Evolutionary conservation across 1,284 basidiomycete species (phyloP).

Genomic region (Cryptococcus maquisensis): DNA sequence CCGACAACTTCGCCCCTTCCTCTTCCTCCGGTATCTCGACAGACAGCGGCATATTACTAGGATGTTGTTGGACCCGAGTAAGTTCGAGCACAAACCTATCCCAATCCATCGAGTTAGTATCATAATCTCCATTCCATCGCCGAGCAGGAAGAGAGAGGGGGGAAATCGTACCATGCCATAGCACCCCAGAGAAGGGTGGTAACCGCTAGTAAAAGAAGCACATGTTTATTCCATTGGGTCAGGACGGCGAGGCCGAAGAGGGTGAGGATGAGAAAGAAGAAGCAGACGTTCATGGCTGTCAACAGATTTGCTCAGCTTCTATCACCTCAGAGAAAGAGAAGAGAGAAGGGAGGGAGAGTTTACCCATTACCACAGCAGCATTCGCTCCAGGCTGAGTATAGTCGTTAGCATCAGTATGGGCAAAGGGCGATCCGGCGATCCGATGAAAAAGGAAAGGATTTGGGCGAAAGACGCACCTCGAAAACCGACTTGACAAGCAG

Average conservation of each 20-base stretch:
- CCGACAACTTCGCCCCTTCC: not conserved
- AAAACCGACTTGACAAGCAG: conserved; percentile 41
- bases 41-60: conserved; percentile 38
- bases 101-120: not conserved
- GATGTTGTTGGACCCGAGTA: conserved; percentile 35
- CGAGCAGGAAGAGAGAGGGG: no score
- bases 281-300: conserved; percentile 47
- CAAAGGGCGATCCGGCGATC: not conserved
- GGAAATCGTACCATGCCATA: conserved; percentile 41
- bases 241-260: conserved; percentile 41
- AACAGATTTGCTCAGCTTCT: not conserved
- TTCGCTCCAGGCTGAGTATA: conserved; percentile 40
- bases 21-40: conserved; percentile 1
- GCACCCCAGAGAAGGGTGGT: conserved; percentile 38
- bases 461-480: conserved; percentile 32
- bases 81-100: conserved; percentile 46
- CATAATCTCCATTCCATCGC: not conserved
- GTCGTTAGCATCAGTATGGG: no score
- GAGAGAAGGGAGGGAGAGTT: no score
- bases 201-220: conserved; percentile 35
- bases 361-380: conserved; percentile 39
- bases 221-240: conserved; percentile 43
- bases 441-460: not conserved
- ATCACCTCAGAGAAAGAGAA: not conserved
- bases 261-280: conserved; percentile 43